A percentile compares a stretch with the other conserved stretches of the same genome.
Conservation (phyloP, 2,329 filamentous ascomycete genomes). For the Arthrocladium fulminans region DNA sequence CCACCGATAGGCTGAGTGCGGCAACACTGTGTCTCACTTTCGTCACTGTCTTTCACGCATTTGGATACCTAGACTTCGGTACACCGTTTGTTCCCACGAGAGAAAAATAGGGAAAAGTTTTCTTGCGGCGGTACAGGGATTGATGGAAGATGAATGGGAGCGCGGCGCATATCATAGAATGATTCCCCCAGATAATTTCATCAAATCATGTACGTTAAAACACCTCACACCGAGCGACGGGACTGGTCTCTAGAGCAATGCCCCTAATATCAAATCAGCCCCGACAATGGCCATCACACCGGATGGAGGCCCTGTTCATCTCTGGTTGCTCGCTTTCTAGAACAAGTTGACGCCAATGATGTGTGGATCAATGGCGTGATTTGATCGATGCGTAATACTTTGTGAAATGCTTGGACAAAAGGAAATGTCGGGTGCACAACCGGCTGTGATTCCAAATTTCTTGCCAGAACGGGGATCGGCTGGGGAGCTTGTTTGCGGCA, state of each 20-base stretch:
- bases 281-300: not conserved
- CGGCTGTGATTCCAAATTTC: conserved; percentile 6
- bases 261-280: conserved; percentile 3
- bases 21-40: not conserved
- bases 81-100: conserved; percentile 1
- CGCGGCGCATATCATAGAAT: not conserved
- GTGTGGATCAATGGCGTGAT: not conserved
- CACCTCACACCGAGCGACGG: not conserved
- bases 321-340: no score
- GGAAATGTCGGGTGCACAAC: not conserved
- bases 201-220: not conserved
- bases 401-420: not conserved
- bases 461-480: not conserved
- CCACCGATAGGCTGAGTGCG: not conserved
- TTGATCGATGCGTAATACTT: not conserved
- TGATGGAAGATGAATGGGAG: not conserved
- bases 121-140: not conserved
- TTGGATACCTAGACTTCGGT: conserved; percentile 7
- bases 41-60: not conserved
- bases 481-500: not conserved
- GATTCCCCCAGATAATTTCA: not conserved
- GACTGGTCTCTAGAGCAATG: conserved; percentile 1
- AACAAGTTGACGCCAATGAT: not conserved
- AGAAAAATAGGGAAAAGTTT: not conserved
- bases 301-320: not conserved